Base-by-base conservation (phyloP, 176 grass and related monocot species). In the Oryza longistaminata region DNA sequence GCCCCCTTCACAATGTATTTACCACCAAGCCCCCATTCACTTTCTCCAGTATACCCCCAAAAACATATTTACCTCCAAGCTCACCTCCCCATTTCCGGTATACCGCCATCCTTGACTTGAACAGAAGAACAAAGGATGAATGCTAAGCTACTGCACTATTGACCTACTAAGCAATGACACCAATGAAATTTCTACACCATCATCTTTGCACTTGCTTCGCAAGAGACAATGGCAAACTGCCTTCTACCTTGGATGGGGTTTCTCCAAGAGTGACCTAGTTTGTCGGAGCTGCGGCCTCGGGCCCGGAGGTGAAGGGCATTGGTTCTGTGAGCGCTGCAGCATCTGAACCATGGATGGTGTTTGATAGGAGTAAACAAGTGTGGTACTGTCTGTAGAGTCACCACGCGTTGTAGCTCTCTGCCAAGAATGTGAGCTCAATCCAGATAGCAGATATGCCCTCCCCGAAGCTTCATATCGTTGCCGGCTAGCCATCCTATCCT, bases 271-370 rank as follows among this genome's bases (percentile, higher is more conserved):
- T 44, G 55, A 81, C 78, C 74, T 86, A 61, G 79, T 71, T 44
- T 76, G 87, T 49, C 9, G 70, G 45, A 85, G 70, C 44, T 55
- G 81, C 7, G 84, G 72, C 29, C 76, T 71, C 74, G 85, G 74
- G 6, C 86, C 53, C 7, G 87, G 78, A 62, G 90, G 81, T 21
- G 84, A 87, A 44, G 75, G 75, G 64, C 73, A 72, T 13, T 80
- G 67, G 52, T 92, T 96, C 81, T 94, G 96, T 4, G 96, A 99
- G 45, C 71, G 91, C 73, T 94, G 91, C 70, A 99, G 34, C 96
- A 99, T 99, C 50, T 94, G 90, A 26, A 81, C 89, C 96, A 99
- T 99, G 65, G 90, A 94, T 52, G 93, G 96, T 62, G 96, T 99
- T 77, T 96, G 93, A 68, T 96, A 99, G 9, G 91, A 90, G 78